A percentile compares a stretch with the other conserved stretches of the same genome.
Conservation (phyloP, 2,329 filamentous ascomycete genomes). For the Zymoseptoria crescenta region DNA sequence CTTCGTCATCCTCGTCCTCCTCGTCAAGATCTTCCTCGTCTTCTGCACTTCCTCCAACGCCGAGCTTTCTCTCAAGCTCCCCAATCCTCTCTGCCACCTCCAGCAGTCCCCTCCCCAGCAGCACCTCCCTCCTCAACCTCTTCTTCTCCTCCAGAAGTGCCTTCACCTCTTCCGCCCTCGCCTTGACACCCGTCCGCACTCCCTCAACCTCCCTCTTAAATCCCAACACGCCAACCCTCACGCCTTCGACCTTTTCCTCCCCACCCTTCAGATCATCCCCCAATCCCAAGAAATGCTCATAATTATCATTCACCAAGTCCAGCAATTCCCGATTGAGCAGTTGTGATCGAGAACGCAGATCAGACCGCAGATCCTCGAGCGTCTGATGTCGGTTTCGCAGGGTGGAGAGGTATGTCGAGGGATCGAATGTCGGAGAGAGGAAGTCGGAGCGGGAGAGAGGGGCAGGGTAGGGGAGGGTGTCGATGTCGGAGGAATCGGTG, state of each 20-base stretch:
- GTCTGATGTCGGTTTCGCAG: conserved; percentile 86
- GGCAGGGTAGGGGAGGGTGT: conserved; percentile 75
- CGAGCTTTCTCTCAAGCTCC: conserved; percentile 56
- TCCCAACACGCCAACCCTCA: conserved; percentile 76
- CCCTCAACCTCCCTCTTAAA: conserved; percentile 76
- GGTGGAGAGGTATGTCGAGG: conserved; percentile 73
- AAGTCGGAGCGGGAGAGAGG: conserved; percentile 80
- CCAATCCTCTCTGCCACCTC: conserved; percentile 58
- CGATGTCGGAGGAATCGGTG: conserved; percentile 46
- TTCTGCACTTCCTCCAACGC: conserved; percentile 37
- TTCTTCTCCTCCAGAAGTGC: conserved; percentile 59
- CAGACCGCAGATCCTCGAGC: conserved; percentile 81
- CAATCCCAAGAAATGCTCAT: conserved; percentile 79
- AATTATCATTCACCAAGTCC: conserved; percentile 92
- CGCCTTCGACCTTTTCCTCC: conserved; percentile 84
- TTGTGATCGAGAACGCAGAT: conserved; percentile 72
- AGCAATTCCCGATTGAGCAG: conserved; percentile 78
- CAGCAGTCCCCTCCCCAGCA: conserved; percentile 53
- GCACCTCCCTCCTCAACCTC: conserved; percentile 55
- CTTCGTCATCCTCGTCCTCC: conserved; percentile 27
- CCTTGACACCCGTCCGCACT: conserved; percentile 58
- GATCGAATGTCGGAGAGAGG: conserved; percentile 66
- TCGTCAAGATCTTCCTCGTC: conserved; percentile 21
- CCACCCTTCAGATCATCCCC: conserved; percentile 77
- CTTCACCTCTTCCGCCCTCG: conserved; percentile 56